Evolutionary conservation across 2,329 filamentous ascomycete species (phyloP), one percentile per base, ranked within the genome.

Genomic region (Ramularia collo-cygni): DNA sequence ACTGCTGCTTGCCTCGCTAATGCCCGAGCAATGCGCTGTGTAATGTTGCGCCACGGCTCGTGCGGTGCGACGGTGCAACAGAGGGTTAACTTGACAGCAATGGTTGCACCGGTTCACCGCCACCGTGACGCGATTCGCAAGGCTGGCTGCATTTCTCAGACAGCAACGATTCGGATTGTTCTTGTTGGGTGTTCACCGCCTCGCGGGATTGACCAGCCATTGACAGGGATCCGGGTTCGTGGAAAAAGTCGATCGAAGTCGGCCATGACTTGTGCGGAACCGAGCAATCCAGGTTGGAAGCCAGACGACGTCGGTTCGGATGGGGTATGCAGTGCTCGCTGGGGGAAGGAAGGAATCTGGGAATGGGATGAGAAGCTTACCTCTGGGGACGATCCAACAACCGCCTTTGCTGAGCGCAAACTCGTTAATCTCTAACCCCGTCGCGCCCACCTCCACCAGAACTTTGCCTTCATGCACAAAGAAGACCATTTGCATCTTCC

Each of bases 401-500:
- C 90, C 90, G 28, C 90, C 89, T 53, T 84, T 87, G 27, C 81
- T 79, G 49, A 95, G 88, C 41, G 83, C 79, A 60, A 98, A 96
- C 46, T 74, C 70, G 16, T 76, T 83, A 49, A 84, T 77, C 50
- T 83, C 53, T 41, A 44, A 37, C 3, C 52, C 55, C 17, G 45
- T 47, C 15, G 53, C 52, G 32, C 55, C 79, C 34, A 94, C 76
- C 18, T 79, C 83, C 14, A 95, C 89, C 50, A 79, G 72, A 14
- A 95, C 87, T 49, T 83, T 80, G 15, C 92, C 92, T 31, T 77
- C 75, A 53, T 87, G 82, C 19, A 98, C 83, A 54, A 94, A 95
- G 63, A 96, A 96, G 1, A 85, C 81, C 83, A 98, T 92, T 59
- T 95, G 88, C 86, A 95, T 96, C 67, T 85, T 89, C 47, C 90